Evolutionary conservation across 371 early-diverging fungal species (phyloP).

Genomic region (Circinella umbellata): DNA sequence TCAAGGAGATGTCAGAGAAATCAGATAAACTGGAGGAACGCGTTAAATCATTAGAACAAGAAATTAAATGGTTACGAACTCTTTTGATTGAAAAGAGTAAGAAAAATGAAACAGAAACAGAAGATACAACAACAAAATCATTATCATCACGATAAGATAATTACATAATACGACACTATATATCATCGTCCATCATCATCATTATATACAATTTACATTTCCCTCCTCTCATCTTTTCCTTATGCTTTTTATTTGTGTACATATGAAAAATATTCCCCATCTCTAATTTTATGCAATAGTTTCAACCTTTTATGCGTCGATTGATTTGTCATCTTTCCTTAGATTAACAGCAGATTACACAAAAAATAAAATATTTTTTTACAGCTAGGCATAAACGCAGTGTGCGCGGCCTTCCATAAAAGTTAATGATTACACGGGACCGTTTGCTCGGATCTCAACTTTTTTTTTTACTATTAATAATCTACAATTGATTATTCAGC

Average conservation of each 20-base stretch:
- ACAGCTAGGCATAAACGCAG: background rate
- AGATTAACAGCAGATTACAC: background rate
- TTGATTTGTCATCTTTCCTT: slow-evolving; percentile 2
- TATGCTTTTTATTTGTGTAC: background rate
- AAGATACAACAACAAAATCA: background rate
- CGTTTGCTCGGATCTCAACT: background rate
- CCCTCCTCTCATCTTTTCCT: background rate
- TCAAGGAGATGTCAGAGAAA: slow-evolving; percentile 76
- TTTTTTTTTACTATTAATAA: background rate
- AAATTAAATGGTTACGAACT: slow-evolving; percentile 84
- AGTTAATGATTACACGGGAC: slow-evolving; percentile 10
- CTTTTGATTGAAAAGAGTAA: slow-evolving; percentile 74
- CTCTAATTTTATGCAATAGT: background rate
- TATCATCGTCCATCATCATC: background rate
- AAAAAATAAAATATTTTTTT: background rate
- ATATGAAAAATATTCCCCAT: background rate
- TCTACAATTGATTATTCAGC: background rate
- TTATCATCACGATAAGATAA: background rate
- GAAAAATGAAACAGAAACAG: background rate
- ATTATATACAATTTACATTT: background rate
- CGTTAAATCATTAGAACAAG: slow-evolving; percentile 79
- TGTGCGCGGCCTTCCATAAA: slow-evolving; percentile 5
- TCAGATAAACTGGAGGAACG: slow-evolving; percentile 70
- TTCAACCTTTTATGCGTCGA: background rate
- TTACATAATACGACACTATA: background rate